Base-by-base conservation (phyloP, 1,284 basidiomycete genomes). In the Ganoderma lingzhi region DNA sequence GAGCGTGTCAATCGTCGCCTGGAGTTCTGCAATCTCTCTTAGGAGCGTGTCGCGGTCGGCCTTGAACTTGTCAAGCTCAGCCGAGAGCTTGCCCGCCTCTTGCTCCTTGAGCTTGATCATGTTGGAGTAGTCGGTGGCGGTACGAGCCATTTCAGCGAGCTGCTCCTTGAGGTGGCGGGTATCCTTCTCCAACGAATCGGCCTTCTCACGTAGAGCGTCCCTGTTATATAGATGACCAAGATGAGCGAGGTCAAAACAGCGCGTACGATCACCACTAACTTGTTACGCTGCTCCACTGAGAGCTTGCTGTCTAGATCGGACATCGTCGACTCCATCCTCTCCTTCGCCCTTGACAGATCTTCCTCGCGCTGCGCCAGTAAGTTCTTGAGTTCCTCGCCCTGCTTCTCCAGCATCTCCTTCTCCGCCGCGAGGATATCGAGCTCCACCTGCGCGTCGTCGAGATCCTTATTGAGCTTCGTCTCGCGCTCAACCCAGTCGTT, bases 91-190 rank as follows among this genome's bases (percentile, higher is more conserved):
- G 15, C 83, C 76, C 28, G 95, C 86, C 39, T 94, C 91, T 6
- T 88, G 87, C 72, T 97, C 94, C 81, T 95, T 96, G 79, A 88
- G 86, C 79, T 92, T 86, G 71, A 97, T 89, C 82, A 93, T 90
- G 10, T 84, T 82, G 48, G 95, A 92, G 76, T 96, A 94, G 42
- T 95, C 94, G 2, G 88, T 90, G 5, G 93, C 88, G 0, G 93
- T 91, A 35, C 93, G 88, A 14, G 89, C 86, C 75, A 96, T 81
- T 78, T 98, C 96, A 3, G 90, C 83, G 1, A 96, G 84, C 76
- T 96, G 94, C 62, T 92, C 90, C 73, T 93, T 93, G n/a, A 90
- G 84, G 65, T 92, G 88, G 30, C 93, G 88, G 30, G 88, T 83
- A 62, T 93, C 91, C 62, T 87, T 85, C 76, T 93, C 93, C 3